Conservation (phyloP, 495 filamentous ascomycete species). For the Trichocladium uniseriatum region DNA sequence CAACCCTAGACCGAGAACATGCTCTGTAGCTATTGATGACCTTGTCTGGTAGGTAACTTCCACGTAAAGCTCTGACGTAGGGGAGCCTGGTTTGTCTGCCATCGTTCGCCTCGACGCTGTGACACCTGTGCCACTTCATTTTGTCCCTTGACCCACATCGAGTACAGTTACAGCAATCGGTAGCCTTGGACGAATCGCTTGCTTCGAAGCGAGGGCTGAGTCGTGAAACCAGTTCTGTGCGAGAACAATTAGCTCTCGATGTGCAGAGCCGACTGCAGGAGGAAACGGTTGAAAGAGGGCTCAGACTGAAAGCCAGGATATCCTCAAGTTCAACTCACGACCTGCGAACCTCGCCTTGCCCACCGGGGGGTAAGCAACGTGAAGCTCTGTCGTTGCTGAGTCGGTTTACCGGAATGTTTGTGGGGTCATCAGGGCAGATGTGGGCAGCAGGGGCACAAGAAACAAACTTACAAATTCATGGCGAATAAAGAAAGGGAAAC, state of each 20-base stretch:
- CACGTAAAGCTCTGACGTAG: no score
- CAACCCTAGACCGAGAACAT: no score
- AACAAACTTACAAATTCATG: background rate
- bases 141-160: no score
- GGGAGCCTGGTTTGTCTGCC: no score
- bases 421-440: slow-evolving; percentile 21
- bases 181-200: no score
- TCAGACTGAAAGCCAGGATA: slow-evolving; percentile 20
- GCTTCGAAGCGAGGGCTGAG: no score
- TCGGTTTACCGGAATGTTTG: slow-evolving; percentile 30
- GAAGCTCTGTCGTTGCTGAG: slow-evolving; percentile 22
- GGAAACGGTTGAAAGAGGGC: background rate
- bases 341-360: background rate
- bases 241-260: slow-evolving; percentile 13
- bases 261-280: background rate
- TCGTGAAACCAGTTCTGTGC: no score
- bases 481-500: background rate
- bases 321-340: slow-evolving; percentile 28
- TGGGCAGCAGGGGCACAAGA: background rate
- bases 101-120: no score
- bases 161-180: no score
- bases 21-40: no score
- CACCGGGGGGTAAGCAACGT: background rate
- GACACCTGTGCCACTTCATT: no score
- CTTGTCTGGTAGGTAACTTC: no score